Conservation (phyloP, 306 rosid species). For the Oemleria cerasiformis region DNA sequence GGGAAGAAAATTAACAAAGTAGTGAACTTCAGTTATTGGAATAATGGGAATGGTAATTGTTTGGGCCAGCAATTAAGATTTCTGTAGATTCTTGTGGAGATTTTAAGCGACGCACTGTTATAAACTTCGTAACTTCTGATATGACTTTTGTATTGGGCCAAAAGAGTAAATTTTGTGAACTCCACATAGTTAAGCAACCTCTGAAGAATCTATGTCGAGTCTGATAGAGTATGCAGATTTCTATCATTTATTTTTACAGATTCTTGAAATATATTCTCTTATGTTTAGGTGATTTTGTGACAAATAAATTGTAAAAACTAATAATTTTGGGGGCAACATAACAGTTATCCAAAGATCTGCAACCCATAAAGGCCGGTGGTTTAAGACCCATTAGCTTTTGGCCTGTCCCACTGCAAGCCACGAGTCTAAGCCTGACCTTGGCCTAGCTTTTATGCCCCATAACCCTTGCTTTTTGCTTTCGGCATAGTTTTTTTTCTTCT, state of each 20-base stretch:
- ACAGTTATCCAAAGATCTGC: neutral
- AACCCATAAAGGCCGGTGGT: neutral
- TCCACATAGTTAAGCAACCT: neutral
- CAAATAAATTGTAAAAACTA: neutral
- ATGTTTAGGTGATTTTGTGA: neutral
- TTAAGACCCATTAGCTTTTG: neutral
- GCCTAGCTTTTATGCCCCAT: neutral
- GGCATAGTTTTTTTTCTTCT: neutral
- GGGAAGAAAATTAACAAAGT: neutral
- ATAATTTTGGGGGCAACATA: neutral
- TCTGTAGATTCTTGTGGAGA: neutral
- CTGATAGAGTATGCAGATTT: neutral
- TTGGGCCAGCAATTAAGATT: neutral
- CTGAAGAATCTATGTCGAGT: neutral
- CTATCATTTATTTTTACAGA: neutral
- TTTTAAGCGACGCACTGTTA: neutral
- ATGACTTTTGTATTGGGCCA: neutral
- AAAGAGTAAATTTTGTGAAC: neutral
- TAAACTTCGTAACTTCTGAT: neutral
- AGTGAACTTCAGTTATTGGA: neutral
- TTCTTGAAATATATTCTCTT: neutral
- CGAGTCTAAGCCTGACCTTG: neutral
- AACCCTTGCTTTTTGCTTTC: neutral
- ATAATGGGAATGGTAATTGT: neutral
- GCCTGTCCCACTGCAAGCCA: neutral